Conservation (phyloP, 176 grass and related monocot genomes). For the Cenchrus americanus region DNA sequence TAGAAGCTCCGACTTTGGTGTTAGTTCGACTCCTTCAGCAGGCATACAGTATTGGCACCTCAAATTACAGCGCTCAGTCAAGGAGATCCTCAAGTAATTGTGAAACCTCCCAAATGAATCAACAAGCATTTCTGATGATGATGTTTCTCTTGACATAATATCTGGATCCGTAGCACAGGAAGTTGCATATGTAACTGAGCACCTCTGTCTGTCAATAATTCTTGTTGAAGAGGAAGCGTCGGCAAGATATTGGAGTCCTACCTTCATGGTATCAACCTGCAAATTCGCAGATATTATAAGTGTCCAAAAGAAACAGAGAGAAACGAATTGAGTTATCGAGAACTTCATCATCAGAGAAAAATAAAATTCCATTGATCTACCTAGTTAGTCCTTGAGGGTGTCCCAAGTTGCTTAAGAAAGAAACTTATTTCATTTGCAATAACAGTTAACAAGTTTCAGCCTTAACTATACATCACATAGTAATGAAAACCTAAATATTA, state of each 20-base stretch:
- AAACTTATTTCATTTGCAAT: neutral
- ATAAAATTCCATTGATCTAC: neutral
- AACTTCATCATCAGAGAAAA: neutral
- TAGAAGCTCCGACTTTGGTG: slow-evolving; percentile 69
- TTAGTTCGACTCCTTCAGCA: slow-evolving; percentile 79
- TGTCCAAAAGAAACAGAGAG: neutral
- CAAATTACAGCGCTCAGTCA: slow-evolving; percentile 86
- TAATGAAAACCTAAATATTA: slow-evolving; percentile 5
- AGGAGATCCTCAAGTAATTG: slow-evolving; percentile 83
- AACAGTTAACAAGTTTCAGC: neutral
- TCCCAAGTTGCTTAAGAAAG: slow-evolving; percentile 2
- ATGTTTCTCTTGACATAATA: slow-evolving; percentile 27
- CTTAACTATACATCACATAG: neutral
- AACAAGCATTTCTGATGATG: slow-evolving; percentile 64
- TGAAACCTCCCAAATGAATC: slow-evolving; percentile 93
- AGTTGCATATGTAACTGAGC: slow-evolving; percentile 47
- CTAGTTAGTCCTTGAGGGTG: neutral
- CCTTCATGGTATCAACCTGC: slow-evolving; percentile 39
- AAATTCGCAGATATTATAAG: slow-evolving; percentile 4
- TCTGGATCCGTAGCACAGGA: slow-evolving; percentile 47
- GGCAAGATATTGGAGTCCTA: slow-evolving; percentile 25
- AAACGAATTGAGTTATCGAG: neutral
- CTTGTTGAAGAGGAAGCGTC: slow-evolving; percentile 10
- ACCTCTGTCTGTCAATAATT: neutral
- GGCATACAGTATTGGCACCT: slow-evolving; percentile 95